Evolutionary conservation across 2,329 filamentous ascomycete genomes (phyloP), one percentile per base, ranked within the genome.

Genomic region (Aureobasidium sp.): DNA sequence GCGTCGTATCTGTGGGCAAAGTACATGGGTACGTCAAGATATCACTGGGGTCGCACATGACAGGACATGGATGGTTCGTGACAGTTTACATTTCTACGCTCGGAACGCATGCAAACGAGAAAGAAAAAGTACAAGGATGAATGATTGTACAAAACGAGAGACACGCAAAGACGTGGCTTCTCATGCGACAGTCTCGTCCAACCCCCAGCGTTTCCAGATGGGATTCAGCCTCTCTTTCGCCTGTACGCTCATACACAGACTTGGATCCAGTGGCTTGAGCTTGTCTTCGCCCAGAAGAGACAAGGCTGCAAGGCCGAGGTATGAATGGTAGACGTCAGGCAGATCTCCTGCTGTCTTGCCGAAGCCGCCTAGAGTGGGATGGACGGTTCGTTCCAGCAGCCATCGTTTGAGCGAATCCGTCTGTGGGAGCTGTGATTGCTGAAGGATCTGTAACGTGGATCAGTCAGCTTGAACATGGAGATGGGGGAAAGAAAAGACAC

Each of bases 361-460:
- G 60, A 75, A 74, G 3, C 71, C 70, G n/a, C 72, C 72, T 8
- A 65, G 57, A 21, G 96, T 86, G 16, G 81, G 67, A 68, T 97
- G 91, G 65, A 96, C 89, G 1, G 89, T 95, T 64, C 90, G 85
- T 47, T 86, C 81, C 8, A 96, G 76, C 11, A 98, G 74, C 69
- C 93, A 97, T 44, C 79, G 77, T n/a, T 88, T 56, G 4, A 66
- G 48, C 12, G 29, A 58, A 52, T 51, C 16, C 22, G 4, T 54
- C 14, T 58, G 48, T 52, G 56, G 62, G 24, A 60, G 52, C 1
- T 47, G 29, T 2, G 59, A 53, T 6, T 59, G 58, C 39, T 58
- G 22, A 50, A 63, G 55, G 10, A 64, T 61, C 47, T 63, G 56
- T 25, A 17, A 16, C 19, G 4, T 21, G 6, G n/a, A 34, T 6